Evolutionary conservation across 2,329 filamentous ascomycete species (phyloP).

Genomic region (Ophiostoma piceae): DNA sequence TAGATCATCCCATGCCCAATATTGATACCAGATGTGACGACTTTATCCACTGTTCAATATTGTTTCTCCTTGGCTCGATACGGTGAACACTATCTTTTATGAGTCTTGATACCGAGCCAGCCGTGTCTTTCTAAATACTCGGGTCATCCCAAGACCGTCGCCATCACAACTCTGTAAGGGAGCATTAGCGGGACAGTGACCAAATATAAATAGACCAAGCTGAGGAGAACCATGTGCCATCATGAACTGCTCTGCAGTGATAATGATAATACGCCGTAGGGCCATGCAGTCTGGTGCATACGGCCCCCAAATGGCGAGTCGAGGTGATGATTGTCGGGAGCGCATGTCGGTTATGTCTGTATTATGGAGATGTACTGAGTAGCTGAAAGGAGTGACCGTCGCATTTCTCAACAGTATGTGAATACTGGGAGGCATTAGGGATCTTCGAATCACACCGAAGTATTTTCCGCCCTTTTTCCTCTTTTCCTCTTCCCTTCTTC

Average conservation of each 20-base stretch:
- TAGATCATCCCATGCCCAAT: not conserved
- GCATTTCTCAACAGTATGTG: too few relatives aligned
- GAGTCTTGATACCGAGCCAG: not conserved
- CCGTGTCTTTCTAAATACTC: not conserved
- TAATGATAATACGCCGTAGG: not conserved
- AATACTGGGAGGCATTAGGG: too few relatives aligned
- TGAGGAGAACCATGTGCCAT: not conserved
- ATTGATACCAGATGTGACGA: not conserved
- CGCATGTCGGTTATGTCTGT: not conserved
- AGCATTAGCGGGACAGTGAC: not conserved
- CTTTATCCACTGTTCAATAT: not conserved
- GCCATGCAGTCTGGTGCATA: conserved; percentile 1
- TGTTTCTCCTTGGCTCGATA: not conserved
- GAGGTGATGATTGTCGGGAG: conserved; percentile 4
- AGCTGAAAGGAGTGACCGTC: too few relatives aligned
- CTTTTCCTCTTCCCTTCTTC: not conserved
- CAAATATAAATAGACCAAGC: not conserved
- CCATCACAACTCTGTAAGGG: not conserved
- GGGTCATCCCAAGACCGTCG: not conserved
- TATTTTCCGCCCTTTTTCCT: not conserved
- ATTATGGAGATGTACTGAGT: not conserved
- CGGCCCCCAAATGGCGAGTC: not conserved
- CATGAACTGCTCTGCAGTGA: not conserved
- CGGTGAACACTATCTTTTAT: not conserved
- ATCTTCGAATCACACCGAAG: not conserved